Evolutionary conservation across 2,329 filamentous ascomycete species (phyloP).

Genomic region (Talaromyces marneffei): DNA sequence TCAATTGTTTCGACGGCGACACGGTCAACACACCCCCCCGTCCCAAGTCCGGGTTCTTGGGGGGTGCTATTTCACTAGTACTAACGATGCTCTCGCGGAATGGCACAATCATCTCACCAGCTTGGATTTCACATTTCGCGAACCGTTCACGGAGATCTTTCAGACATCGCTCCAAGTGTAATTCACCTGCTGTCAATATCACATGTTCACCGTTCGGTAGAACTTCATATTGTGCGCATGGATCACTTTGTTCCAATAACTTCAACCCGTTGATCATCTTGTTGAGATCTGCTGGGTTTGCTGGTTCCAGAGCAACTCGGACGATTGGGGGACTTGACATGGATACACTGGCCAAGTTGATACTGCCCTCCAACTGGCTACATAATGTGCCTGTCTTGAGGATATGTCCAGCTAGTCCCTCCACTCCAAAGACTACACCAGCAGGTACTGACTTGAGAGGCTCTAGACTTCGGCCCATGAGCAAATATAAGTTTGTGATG

Average conservation of each 20-base stretch:
- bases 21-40: slow-evolving; percentile 70
- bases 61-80: slow-evolving; percentile 85
- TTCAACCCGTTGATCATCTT: slow-evolving; percentile 90
- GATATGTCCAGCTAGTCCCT: slow-evolving; percentile 85
- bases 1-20: slow-evolving; percentile 82
- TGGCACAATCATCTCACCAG: slow-evolving; percentile 88
- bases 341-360: slow-evolving; percentile 82
- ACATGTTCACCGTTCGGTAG: slow-evolving; percentile 92
- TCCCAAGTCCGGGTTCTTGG: slow-evolving; percentile 77
- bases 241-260: slow-evolving; percentile 87
- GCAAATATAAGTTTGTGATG: slow-evolving; percentile 81
- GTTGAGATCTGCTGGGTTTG: slow-evolving; percentile 80
- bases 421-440: slow-evolving; percentile 91
- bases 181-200: slow-evolving; percentile 83
- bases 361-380: slow-evolving; percentile 75
- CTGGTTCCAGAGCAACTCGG: slow-evolving; percentile 88
- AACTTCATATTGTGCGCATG: slow-evolving; percentile 92
- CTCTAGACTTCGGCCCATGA: slow-evolving; percentile 90
- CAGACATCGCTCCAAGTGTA: slow-evolving; percentile 88
- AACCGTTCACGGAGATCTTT: slow-evolving; percentile 91
- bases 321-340: slow-evolving; percentile 86
- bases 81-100: slow-evolving; percentile 88
- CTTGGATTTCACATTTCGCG: slow-evolving; percentile 89
- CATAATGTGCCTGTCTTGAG: slow-evolving; percentile 93
- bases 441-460: slow-evolving; percentile 78